phyloP scores from a whole-genome alignment of 257 asterid genomes.

The Mentha longifolia region DNA sequence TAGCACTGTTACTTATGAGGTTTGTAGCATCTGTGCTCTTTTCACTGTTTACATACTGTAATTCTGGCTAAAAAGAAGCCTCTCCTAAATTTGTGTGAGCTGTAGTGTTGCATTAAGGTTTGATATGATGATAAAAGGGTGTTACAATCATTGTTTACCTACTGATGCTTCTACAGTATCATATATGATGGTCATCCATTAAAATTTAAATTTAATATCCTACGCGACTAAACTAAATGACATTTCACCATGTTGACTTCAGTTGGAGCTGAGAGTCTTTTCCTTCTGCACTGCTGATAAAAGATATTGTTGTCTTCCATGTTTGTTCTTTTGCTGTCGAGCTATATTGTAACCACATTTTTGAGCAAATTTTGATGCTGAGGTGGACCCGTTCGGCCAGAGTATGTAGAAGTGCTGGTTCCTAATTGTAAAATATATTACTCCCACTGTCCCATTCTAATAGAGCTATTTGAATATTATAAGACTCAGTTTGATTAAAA shows the following conservation, averaged over 20 bases:
- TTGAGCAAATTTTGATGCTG: neutral
- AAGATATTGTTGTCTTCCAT: neutral
- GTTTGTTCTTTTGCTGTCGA: neutral
- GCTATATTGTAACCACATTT: neutral
- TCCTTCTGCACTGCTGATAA: neutral
- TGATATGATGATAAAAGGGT: neutral
- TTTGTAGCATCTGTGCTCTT: conserved; percentile 39
- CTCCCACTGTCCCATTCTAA: no score
- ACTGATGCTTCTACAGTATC: conserved; percentile 2
- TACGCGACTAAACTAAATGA: neutral
- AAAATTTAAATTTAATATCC: neutral
- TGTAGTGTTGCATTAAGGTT: neutral
- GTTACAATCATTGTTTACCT: neutral
- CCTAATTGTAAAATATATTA: neutral
- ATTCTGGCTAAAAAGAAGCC: neutral
- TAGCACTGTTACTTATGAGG: conserved; percentile 82
- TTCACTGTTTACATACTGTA: conserved; percentile 18
- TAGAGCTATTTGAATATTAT: no score
- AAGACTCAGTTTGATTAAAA: no score
- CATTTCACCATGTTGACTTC: neutral
- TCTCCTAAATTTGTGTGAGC: conserved; percentile 9
- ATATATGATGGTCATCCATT: neutral
- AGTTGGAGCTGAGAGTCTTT: neutral
- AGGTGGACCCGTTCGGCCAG: neutral
- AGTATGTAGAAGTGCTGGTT: neutral